Base-by-base conservation (phyloP, 2,329 filamentous ascomycete species). In the Leptographium lundbergii region DNA sequence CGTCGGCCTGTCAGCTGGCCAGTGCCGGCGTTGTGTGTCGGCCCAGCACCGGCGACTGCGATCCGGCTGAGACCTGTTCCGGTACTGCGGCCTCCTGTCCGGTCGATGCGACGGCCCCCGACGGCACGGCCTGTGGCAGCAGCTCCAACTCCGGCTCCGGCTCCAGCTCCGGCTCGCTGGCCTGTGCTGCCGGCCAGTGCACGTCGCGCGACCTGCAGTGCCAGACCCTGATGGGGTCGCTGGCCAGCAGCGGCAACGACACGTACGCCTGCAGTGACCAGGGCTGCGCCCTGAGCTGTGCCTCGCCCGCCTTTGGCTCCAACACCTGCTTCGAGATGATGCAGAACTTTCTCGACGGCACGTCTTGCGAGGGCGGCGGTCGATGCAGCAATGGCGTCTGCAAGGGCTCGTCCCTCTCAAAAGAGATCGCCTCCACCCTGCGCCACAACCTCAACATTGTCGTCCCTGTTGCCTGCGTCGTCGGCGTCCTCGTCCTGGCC, bases 261-360 rank as follows among this genome's bases (percentile, higher is more conserved):
- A 95, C 90, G 2, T 84, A 83, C 66, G 86, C 91, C 11, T 99
- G 94, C 72, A 83, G 86, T 25, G 54, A 75, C 58, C 78, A 79
- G 42, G 85, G 84, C 56, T 99, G 94, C 72, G 78, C 81, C 63
- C 75, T 97, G 56, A 85, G 84, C 55, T 99, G 94, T 71, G 78
- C 80, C 3, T 87, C 86, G 27, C 84, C 89, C 5, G 76, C 82
- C 59, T 85, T 91, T 60, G 82, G 82, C 9, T 63, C 75, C 6
- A 81, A 81, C 60, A 77, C 80, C 9, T 96, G 90, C 71, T 85
- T 87, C 61, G 80, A 81, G 25, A 81, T 95, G 74, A 86, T 89
- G 69, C 91, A 96, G 69, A 94, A 95, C 73, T 97, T 95, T 73
- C 77, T 97, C 34, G 94, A 99, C 69, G 94, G 94, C 22, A 97